phyloP scores from a whole-genome alignment of 192 early-diverging fungal genomes.

The Lobosporangium transversale region DNA sequence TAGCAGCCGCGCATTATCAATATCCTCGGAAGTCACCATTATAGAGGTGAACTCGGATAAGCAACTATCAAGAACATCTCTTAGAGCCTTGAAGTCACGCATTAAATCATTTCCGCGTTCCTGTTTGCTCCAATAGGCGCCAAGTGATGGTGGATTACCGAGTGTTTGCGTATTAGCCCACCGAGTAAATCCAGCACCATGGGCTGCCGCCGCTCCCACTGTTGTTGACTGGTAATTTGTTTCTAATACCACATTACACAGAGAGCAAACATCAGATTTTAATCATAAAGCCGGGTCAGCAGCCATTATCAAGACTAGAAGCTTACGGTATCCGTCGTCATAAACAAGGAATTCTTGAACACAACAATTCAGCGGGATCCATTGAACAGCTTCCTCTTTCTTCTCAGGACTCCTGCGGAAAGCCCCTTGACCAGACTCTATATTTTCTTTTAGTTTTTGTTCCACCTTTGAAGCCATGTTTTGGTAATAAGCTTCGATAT shows the following conservation, averaged over 20 bases:
- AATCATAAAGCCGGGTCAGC: not conserved
- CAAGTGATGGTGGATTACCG: constrained; percentile 13
- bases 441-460: constrained; percentile 33
- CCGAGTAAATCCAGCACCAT: constrained; percentile 29
- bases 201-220: constrained; percentile 37
- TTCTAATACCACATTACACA: constrained; percentile 17
- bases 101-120: constrained; percentile 35
- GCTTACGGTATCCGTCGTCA: constrained; percentile 36
- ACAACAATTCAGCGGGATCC: constrained; percentile 45
- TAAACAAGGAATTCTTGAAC: constrained; percentile 43
- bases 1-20: not conserved
- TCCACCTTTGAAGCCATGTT: constrained; percentile 32
- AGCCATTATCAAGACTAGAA: too few relatives aligned
- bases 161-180: not conserved
- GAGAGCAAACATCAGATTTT: not conserved
- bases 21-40: not conserved
- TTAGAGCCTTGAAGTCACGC: constrained; percentile 28
- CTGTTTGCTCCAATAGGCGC: constrained; percentile 34
- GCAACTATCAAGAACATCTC: constrained; percentile 15
- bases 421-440: constrained; percentile 39
- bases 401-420: constrained; percentile 45
- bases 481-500: constrained; percentile 39
- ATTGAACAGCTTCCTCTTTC: constrained; percentile 41
- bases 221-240: constrained; percentile 43
- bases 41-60: constrained; percentile 16